Evolutionary conservation across 805 yeast genomes (phyloP).

Genomic region (Schwanniomyces yamadae): DNA sequence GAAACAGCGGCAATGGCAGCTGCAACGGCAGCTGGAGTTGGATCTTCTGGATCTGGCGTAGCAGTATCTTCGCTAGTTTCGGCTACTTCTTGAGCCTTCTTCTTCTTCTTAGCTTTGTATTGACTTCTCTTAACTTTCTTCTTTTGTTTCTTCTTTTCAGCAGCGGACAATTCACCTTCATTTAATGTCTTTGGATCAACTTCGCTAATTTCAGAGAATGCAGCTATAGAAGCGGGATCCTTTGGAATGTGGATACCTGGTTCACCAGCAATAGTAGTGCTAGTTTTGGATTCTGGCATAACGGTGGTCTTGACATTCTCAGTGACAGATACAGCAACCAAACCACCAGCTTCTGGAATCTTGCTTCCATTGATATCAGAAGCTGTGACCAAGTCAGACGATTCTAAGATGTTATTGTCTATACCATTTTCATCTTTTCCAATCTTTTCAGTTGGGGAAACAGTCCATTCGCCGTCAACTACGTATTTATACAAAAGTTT

Average conservation of each 20-base stretch:
- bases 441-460: conserved; percentile 35
- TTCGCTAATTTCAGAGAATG: conserved; percentile 56
- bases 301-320: conserved; percentile 33
- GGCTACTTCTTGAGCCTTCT: conserved; percentile 19
- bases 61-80: conserved; percentile 18
- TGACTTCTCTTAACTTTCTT: conserved; percentile 44
- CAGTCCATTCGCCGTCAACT: conserved; percentile 69
- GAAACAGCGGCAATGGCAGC: conserved; percentile 10
- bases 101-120: conserved; percentile 43
- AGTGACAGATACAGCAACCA: conserved; percentile 18
- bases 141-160: conserved; percentile 41
- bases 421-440: conserved; percentile 51
- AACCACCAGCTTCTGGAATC: conserved; percentile 36
- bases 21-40: conserved; percentile 7
- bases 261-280: conserved; percentile 52
- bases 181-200: conserved; percentile 53
- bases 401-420: conserved; percentile 49
- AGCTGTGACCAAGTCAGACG: conserved; percentile 29
- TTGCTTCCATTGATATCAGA: conserved; percentile 16
- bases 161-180: conserved; percentile 31
- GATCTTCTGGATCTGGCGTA: conserved; percentile 5
- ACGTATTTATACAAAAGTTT: conserved; percentile 57
- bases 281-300: conserved; percentile 31
- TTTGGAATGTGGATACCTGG: conserved; percentile 72
- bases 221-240: conserved; percentile 63